phyloP scores from a whole-genome alignment of 305 asterid genomes.

The Fraxinus baroniana region DNA sequence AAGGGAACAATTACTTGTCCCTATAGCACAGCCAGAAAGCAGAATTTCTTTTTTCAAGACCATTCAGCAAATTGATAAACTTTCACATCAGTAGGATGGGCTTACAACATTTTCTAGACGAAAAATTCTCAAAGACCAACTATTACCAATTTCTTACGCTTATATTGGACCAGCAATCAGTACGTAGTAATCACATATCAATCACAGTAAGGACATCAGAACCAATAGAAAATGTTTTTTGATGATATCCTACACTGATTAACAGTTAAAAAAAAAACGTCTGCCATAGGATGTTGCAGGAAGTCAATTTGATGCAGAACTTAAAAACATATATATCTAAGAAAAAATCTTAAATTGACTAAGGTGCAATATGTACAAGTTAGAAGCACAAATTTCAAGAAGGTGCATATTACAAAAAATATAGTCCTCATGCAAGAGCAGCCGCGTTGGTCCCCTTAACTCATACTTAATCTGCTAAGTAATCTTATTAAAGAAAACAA shows the following conservation, averaged over 20 bases:
- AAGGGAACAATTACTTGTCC: constrained; percentile 13
- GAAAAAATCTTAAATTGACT: constrained; percentile 17
- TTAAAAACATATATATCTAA: constrained; percentile 12
- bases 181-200: constrained; percentile 9
- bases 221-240: neutral
- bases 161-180: constrained; percentile 12
- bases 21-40: constrained; percentile 13
- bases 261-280: neutral
- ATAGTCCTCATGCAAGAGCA: constrained; percentile 15
- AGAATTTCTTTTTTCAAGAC: neutral
- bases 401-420: neutral
- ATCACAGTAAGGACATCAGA: neutral
- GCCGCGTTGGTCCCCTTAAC: constrained; percentile 15
- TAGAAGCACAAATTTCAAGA: constrained; percentile 5
- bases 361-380: neutral
- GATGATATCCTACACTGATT: constrained; percentile 3
- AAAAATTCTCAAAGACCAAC: neutral
- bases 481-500: constrained; percentile 21
- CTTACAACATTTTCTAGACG: neutral
- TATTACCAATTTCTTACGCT: constrained; percentile 4
- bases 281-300: constrained; percentile 8
- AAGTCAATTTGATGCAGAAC: constrained; percentile 12
- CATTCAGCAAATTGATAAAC: constrained; percentile 17
- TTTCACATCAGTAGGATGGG: constrained; percentile 16
- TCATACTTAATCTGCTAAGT: constrained; percentile 18